These are phyloP conservation scores for Corylus avellana DNA, from an alignment of 306 rosid species.

Conservation along the genomic window DNA sequence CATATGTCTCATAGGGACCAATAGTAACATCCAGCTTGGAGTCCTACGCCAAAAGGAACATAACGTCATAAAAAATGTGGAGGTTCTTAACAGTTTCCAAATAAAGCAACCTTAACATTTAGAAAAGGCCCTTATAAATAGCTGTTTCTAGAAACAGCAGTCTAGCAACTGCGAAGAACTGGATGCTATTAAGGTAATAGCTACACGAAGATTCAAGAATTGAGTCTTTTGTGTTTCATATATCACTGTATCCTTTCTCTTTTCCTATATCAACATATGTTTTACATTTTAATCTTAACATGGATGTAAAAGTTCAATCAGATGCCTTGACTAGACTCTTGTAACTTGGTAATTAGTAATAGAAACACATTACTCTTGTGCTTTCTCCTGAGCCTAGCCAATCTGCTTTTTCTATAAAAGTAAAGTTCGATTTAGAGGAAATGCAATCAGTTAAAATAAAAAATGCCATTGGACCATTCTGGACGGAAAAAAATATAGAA, in stretches of 20 bases:
- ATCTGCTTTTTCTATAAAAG: background rate
- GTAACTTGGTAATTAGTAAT: background rate
- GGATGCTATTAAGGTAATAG: background rate
- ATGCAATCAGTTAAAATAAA: background rate
- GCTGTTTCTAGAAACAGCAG: background rate
- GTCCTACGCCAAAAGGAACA: conserved; percentile 52
- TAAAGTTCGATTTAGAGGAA: background rate
- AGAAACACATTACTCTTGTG: background rate
- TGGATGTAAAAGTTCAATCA: conserved; percentile 6
- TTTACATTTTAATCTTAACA: background rate
- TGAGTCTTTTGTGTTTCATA: background rate
- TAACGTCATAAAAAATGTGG: conserved; percentile 13
- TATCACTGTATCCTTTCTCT: background rate
- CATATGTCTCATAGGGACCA: conserved; percentile 97
- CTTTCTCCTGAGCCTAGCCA: background rate
- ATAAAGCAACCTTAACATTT: background rate
- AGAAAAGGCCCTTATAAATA: conserved; percentile 1
- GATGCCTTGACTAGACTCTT: background rate
- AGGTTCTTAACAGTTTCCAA: conserved; percentile 28
- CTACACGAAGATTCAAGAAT: background rate
- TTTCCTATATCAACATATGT: background rate
- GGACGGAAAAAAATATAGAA: background rate
- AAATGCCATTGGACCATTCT: background rate
- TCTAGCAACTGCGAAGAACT: background rate
- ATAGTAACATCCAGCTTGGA: conserved; percentile 87